Conservation (phyloP, 2,329 filamentous ascomycete genomes). For the Emmonsiellopsis sp. region DNA sequence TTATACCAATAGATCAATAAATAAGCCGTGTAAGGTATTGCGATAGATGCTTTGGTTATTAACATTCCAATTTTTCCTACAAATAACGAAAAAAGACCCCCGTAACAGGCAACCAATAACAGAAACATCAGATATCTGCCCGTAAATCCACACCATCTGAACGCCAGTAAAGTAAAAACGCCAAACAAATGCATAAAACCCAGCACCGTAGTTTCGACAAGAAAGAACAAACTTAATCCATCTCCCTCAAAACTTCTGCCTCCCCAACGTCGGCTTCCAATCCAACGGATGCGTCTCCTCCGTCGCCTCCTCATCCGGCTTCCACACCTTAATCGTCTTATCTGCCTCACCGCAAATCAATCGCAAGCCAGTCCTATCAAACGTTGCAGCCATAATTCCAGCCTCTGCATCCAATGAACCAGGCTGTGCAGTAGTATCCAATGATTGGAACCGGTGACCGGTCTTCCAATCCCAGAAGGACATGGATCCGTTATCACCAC, state of each 20-base stretch:
- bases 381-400: constrained; percentile 89
- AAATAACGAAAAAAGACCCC: too few species aligned
- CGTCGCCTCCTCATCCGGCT: constrained; percentile 82
- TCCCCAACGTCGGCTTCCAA: constrained; percentile 75
- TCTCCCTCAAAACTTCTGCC: constrained; percentile 60
- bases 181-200: constrained; percentile 17
- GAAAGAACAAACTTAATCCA: constrained; percentile 1
- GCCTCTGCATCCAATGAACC: constrained; percentile 90
- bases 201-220: constrained; percentile 20
- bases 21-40: too few species aligned
- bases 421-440: constrained; percentile 88
- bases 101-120: not conserved
- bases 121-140: not conserved
- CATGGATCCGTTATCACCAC: constrained; percentile 91
- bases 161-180: constrained; percentile 6
- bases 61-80: too few species aligned
- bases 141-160: not conserved
- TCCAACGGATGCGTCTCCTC: constrained; percentile 84
- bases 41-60: too few species aligned
- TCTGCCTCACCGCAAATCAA: constrained; percentile 93
- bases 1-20: too few species aligned
- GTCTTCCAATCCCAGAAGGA: constrained; percentile 99
- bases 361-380: constrained; percentile 78
- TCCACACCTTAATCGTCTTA: constrained; percentile 99
- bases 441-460: constrained; percentile 78